These are phyloP conservation scores for Aurifilum marmelostoma DNA, from an alignment of 2,329 filamentous ascomycete genomes.

Conservation along the genomic window DNA sequence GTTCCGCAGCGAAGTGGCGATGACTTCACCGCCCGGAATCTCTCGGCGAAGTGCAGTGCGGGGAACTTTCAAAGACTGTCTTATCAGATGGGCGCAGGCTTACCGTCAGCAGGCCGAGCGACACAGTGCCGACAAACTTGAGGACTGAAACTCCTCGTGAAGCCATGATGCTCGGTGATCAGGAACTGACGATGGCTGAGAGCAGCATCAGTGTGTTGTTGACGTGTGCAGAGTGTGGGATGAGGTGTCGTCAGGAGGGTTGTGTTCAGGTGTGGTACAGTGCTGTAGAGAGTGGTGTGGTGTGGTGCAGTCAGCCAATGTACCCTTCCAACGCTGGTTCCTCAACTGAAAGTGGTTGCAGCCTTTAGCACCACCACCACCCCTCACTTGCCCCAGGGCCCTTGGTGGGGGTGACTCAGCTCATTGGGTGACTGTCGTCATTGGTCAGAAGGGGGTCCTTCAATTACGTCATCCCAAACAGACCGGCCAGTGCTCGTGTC, in stretches of 20 bases:
- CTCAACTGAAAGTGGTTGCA: not conserved
- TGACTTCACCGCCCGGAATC: not conserved
- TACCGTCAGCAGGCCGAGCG: slow-evolving; percentile 86
- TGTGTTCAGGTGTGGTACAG: not conserved
- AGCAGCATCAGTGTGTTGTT: slow-evolving; percentile 18
- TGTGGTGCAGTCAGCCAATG: not conserved
- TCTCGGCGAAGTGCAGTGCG: not conserved
- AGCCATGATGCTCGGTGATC: slow-evolving; percentile 55
- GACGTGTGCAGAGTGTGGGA: slow-evolving; percentile 2
- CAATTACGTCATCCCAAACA: not conserved
- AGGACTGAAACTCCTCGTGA: slow-evolving; percentile 73
- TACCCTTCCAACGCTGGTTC: not conserved
- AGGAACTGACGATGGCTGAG: slow-evolving; percentile 19
- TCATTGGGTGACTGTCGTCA: not conserved
- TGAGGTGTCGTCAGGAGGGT: not conserved
- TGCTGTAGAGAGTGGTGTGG: not conserved
- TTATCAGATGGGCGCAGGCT: slow-evolving; percentile 39
- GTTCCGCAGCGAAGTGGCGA: too few relatives aligned
- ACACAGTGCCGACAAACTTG: slow-evolving; percentile 93
- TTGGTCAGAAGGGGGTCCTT: not conserved
- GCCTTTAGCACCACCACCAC: not conserved
- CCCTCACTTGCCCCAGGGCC: not conserved
- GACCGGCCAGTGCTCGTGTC: too few relatives aligned
- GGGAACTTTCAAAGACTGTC: slow-evolving; percentile 8
- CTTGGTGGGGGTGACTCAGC: not conserved